These are phyloP conservation scores for Eugenia klotzschiana DNA, from an alignment of 441 rosid species.

Conservation along the genomic window DNA sequence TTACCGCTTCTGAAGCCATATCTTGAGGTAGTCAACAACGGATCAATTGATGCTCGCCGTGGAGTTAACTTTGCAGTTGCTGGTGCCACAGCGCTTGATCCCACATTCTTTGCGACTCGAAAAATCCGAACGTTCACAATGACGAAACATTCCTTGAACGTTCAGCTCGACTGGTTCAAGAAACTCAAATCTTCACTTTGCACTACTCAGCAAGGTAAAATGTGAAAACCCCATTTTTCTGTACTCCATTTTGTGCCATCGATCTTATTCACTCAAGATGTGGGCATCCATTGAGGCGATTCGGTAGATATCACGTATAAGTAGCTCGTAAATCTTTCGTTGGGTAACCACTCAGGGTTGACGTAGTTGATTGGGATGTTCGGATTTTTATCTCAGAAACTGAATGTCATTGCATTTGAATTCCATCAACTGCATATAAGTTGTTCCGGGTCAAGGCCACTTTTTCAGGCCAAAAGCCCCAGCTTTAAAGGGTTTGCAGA, in stretches of 20 bases:
- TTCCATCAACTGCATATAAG: background rate
- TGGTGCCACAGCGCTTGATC: background rate
- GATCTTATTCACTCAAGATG: background rate
- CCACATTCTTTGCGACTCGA: background rate
- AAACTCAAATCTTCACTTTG: constrained; percentile 44
- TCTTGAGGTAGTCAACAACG: background rate
- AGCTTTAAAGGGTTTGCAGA: background rate
- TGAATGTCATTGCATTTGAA: background rate
- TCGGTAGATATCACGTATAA: background rate
- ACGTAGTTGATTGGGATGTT: background rate
- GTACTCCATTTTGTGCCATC: background rate
- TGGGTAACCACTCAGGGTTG: background rate
- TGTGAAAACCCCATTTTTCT: background rate
- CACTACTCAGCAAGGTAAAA: background rate
- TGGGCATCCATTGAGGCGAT: background rate
- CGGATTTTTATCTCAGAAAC: background rate
- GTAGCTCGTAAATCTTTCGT: background rate
- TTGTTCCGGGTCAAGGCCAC: background rate
- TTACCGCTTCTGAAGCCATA: background rate
- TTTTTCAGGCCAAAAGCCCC: background rate
- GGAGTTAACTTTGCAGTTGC: background rate
- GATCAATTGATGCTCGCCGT: background rate
- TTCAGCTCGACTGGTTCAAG: constrained; percentile 57
- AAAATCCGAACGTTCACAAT: background rate
- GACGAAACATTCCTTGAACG: background rate